Percentiles rank a stretch among this genome's conserved stretches.
Conservation (phyloP, 2,329 filamentous ascomycete species). For the Chrysoporthe cubensis region DNA sequence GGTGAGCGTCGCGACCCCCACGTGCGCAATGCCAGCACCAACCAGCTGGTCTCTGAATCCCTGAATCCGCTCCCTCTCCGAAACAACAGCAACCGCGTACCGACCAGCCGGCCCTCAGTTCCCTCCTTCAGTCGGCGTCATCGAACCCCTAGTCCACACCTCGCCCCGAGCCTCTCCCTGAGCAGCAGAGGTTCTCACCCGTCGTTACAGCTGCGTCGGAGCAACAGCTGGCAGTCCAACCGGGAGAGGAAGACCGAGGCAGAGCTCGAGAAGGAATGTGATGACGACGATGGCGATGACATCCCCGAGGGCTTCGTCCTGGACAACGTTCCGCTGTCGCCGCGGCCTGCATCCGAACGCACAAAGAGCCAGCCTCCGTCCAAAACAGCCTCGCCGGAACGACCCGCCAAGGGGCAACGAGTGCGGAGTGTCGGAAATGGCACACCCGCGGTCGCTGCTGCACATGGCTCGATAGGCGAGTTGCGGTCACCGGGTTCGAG, state of each 20-base stretch:
- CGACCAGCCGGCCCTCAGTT: conserved; percentile 43
- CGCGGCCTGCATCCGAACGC: conserved; percentile 63
- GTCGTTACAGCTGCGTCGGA: conserved; percentile 52
- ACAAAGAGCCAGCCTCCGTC: conserved; percentile 58
- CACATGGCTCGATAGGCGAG: conserved; percentile 53
- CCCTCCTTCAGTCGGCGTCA: conserved; percentile 48
- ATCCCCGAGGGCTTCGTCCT: conserved; percentile 79
- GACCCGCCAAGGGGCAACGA: conserved; percentile 51
- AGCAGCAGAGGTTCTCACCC: conserved; percentile 48
- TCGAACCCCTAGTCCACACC: conserved; percentile 53
- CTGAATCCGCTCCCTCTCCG: conserved; percentile 36
- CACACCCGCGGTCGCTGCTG: conserved; percentile 62
- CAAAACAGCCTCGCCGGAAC: conserved; percentile 57
- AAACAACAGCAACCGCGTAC: conserved; percentile 32
- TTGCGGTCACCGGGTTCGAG: conserved; percentile 62
- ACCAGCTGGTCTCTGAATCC: conserved; percentile 39
- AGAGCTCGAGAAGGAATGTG: conserved; percentile 76
- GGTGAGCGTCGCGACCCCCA: conserved; percentile 51
- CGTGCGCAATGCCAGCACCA: conserved; percentile 55
- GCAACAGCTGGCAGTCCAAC: conserved; percentile 76
- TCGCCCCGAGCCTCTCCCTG: conserved; percentile 45
- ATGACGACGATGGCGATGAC: conserved; percentile 76
- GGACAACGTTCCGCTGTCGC: conserved; percentile 82
- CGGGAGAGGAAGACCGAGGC: conserved; percentile 67
- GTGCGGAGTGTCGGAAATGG: conserved; percentile 65